Conservation (phyloP, 768 basidiomycete species). For the Candolleomyces efflorescens region DNA sequence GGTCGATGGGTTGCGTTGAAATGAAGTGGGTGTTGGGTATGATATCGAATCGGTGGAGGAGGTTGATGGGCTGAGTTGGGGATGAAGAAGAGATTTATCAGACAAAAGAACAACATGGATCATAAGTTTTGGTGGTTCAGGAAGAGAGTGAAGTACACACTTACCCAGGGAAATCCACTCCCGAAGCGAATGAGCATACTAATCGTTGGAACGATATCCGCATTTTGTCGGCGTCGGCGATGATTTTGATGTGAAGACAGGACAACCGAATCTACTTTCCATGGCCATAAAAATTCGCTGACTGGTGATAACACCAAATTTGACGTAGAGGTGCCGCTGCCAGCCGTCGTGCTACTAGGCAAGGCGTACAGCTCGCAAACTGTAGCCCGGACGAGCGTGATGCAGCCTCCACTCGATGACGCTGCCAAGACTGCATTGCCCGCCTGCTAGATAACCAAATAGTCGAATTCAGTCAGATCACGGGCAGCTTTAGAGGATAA, state of each 20-base stretch:
- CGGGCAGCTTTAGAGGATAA: no score
- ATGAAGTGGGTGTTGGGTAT: constrained; percentile 31
- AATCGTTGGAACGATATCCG: constrained; percentile 27
- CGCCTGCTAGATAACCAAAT: not conserved
- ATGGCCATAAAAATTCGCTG: constrained; percentile 45
- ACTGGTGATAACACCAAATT: constrained; percentile 35
- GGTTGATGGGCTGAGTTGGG: constrained; percentile 50
- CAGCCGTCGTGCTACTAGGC: constrained; percentile 18
- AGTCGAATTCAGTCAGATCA: no score
- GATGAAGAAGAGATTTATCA: not conserved
- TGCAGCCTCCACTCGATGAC: constrained; percentile 37
- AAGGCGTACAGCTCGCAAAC: constrained; percentile 41
- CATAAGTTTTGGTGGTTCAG: not conserved
- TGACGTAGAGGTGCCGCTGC: not conserved
- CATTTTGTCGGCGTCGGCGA: constrained; percentile 13
- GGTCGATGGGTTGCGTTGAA: constrained; percentile 9
- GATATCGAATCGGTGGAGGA: constrained; percentile 60
- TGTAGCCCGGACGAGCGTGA: constrained; percentile 40
- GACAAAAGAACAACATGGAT: not conserved
- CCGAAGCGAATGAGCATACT: constrained; percentile 57
- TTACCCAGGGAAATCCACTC: constrained; percentile 54
- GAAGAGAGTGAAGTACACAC: constrained; percentile 5
- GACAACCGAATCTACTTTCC: constrained; percentile 49
- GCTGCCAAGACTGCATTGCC: constrained; percentile 35
- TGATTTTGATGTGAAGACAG: constrained; percentile 27